A percentile compares a stretch with the other conserved stretches of the same genome.
Conservation (phyloP, 2,329 filamentous ascomycete species). For the Incumbomyces lentus region DNA sequence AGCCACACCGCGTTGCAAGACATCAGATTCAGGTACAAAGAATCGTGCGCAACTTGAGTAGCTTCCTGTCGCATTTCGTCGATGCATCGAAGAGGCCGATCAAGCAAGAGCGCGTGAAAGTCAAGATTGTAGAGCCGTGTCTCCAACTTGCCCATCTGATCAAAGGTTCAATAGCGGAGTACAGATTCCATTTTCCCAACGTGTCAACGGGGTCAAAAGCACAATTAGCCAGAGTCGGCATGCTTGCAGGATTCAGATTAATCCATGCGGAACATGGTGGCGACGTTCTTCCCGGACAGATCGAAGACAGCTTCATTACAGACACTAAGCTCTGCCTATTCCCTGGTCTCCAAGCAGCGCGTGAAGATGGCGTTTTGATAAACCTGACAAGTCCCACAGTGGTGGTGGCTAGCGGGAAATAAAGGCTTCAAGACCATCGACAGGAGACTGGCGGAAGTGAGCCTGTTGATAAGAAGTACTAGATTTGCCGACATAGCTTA, state of each 20-base stretch:
- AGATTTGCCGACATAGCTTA: too few species aligned
- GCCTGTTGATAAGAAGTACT: too few species aligned
- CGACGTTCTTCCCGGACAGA: background rate
- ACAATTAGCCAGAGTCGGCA: background rate
- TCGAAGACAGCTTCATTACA: background rate
- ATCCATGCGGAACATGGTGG: background rate
- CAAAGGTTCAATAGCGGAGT: background rate
- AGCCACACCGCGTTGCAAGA: background rate
- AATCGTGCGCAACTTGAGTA: background rate
- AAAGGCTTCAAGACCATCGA: too few species aligned
- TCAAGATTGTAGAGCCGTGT: background rate
- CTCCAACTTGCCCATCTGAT: background rate
- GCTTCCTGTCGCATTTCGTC: too few species aligned
- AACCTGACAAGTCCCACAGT: background rate
- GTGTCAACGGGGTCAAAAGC: background rate
- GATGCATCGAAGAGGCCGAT: too few species aligned
- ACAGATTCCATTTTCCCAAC: background rate
- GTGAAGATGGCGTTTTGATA: background rate
- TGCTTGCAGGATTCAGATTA: background rate
- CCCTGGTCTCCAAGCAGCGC: background rate
- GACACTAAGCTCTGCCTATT: background rate
- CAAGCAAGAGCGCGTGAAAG: too few species aligned
- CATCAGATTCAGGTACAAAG: background rate
- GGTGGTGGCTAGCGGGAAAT: too few species aligned
- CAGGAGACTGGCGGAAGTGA: too few species aligned